Evolutionary conservation across 139 green algal genomes (phyloP).

Genomic region (Prasinococcaceae sp.): DNA sequence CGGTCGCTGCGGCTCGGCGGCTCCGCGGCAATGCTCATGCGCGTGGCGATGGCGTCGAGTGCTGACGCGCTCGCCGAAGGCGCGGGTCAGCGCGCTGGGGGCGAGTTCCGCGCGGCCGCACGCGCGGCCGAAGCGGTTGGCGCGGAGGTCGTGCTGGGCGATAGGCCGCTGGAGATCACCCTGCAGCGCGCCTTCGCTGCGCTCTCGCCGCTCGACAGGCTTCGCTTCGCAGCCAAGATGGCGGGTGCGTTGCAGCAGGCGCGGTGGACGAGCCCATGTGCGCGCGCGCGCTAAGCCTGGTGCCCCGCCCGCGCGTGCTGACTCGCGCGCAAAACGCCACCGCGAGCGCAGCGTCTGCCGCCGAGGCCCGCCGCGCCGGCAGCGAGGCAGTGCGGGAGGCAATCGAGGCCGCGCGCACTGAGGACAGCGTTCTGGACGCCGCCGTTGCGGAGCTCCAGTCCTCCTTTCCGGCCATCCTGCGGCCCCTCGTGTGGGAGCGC

Average conservation of each 20-base stretch:
- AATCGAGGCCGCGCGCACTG: background rate
- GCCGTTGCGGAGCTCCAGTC: background rate
- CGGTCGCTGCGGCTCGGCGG: too few relatives aligned
- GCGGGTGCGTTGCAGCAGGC: background rate
- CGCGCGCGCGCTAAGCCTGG: too few relatives aligned
- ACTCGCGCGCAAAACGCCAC: too few relatives aligned
- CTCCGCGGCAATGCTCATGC: too few relatives aligned
- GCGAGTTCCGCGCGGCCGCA: background rate
- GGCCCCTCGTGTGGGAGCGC: conserved; percentile 15
- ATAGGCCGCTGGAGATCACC: conserved; percentile 25
- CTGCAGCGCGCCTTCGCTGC: conserved; percentile 18
- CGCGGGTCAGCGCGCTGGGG: too few relatives aligned
- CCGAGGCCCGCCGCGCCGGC: too few relatives aligned
- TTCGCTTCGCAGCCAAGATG: conserved; percentile 1
- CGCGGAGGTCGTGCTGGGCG: conserved; percentile 15
- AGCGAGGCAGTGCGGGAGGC: conserved; percentile 1
- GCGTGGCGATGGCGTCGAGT: too few relatives aligned
- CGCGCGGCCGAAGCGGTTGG: background rate
- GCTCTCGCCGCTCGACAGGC: conserved; percentile 6
- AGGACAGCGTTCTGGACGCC: conserved; percentile 7
- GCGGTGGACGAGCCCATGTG: background rate
- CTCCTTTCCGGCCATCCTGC: conserved; percentile 8
- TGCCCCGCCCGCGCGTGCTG: too few relatives aligned
- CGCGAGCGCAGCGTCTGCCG: too few relatives aligned
- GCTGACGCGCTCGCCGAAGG: too few relatives aligned